Evolutionary conservation across 2,329 filamentous ascomycete genomes (phyloP), one percentile per base, ranked within the genome.

Genomic region (Colletotrichum karsti): DNA sequence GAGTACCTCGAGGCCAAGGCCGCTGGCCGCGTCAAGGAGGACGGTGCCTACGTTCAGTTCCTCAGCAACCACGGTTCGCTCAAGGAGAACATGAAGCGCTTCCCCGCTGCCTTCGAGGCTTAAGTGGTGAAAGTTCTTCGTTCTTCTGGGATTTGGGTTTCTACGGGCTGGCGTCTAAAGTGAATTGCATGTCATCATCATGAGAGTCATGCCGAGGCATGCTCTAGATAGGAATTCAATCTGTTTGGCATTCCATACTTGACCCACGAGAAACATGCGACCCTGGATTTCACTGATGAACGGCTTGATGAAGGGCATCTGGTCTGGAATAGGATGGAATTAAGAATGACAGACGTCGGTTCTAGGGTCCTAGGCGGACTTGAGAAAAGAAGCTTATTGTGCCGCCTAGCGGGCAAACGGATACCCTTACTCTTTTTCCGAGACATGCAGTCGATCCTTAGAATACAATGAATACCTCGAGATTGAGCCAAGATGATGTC

Each of bases 31-130:
- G 92, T 99, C 87, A 93, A 95, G 90, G 92, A 97, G 77, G 96
- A 99, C 79, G 96, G 96, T 91, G 96, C 96, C 79, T 99, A 99
- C 87, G 96, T 99, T 77, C 94, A 99, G 90, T 99, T 99, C 93
- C 91, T 98, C 78, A 89, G 90, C 87, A 97, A 97, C 90, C 92
- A 97, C 87, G 96, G 96, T 79, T 88, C 86, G 78, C 87, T 99
- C 75, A 89, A 87, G 82, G 77, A 92, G 77, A 99, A 99, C 92
- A 91, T 99, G 81, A 91, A 90, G 85, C 90, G 93, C 78, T 99
- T 98, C 93, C 96, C 96, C 77, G 92, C 93, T 72, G 96, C 96
- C 81, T 99, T 97, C 87, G 83, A 86, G 81, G 86, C 83, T 81
- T 88, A 83, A 72, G 74, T 57, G 76, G 73, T 73, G 74, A 51